phyloP scores from a whole-genome alignment of 2,329 filamentous ascomycete species.

The Epichloe elymi region DNA sequence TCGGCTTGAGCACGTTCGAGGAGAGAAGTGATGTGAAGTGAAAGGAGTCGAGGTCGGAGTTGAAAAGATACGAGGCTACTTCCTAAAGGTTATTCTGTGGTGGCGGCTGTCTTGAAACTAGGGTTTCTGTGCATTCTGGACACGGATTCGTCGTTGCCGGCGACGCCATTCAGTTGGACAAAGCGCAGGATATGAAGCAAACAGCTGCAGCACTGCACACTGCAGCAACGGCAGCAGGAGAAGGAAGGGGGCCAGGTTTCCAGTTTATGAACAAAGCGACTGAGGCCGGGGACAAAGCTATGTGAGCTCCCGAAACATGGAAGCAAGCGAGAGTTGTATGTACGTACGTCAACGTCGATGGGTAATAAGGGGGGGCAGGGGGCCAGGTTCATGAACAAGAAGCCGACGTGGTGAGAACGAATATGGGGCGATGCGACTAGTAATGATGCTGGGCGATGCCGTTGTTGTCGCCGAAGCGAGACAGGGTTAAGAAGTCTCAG shows the following conservation, averaged over 20 bases:
- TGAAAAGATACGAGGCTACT: background rate
- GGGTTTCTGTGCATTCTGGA: slow-evolving; percentile 11
- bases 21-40: slow-evolving; percentile 1
- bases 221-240: background rate
- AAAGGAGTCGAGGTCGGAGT: background rate
- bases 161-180: slow-evolving; percentile 10
- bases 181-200: slow-evolving; percentile 1
- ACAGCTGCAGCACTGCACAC: background rate
- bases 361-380: background rate
- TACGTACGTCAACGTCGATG: background rate
- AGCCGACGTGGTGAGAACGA: background rate
- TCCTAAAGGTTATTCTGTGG: slow-evolving; percentile 5
- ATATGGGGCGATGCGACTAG: background rate
- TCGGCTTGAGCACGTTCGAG: slow-evolving; percentile 16
- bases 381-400: background rate
- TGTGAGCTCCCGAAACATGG: slow-evolving; percentile 4
- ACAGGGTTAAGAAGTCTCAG: background rate
- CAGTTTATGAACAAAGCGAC: background rate
- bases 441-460: slow-evolving; percentile 1
- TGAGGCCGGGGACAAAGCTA: background rate
- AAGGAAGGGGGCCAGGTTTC: background rate
- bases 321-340: slow-evolving; percentile 2
- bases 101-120: slow-evolving; percentile 9
- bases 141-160: slow-evolving; percentile 4
- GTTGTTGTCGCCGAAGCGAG: background rate